Percentiles rank a stretch among this genome's conserved stretches.
These are phyloP conservation scores for Chlamydomonas sp. DNA, from an alignment of 139 green algal genomes.

Conservation along the genomic window DNA sequence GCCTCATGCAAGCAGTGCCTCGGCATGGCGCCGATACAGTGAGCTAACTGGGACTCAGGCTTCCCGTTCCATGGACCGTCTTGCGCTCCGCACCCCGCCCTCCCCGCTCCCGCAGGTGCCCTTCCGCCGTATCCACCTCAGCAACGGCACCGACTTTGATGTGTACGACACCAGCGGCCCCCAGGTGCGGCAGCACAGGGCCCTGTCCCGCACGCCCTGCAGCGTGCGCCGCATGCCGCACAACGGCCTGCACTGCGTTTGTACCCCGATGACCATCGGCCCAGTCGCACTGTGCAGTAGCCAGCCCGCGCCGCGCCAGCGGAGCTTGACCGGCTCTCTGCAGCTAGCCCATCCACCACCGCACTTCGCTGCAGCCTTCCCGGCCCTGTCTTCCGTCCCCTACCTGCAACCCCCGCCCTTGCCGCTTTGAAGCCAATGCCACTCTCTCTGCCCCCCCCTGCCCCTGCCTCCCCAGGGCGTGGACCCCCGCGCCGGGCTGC, in stretches of 20 bases:
- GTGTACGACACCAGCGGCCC: conserved; percentile 93
- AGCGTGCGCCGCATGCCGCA: too few species aligned
- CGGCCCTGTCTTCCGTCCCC: too few species aligned
- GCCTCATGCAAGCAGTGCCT: too few species aligned
- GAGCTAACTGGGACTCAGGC: too few species aligned
- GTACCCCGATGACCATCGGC: neutral
- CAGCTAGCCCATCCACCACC: too few species aligned
- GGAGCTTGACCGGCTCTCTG: too few species aligned
- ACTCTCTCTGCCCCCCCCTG: neutral
- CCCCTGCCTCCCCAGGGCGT: conserved; percentile 52
- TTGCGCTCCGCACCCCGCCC: neutral
- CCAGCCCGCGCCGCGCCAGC: too few species aligned
- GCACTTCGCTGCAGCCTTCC: too few species aligned
- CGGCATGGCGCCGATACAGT: too few species aligned
- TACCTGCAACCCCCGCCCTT: neutral
- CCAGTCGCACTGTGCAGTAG: too few species aligned
- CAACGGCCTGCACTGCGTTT: neutral
- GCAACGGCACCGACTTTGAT: conserved; percentile 84
- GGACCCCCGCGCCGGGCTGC: conserved; percentile 78
- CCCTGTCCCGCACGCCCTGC: too few species aligned
- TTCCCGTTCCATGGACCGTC: conserved; percentile 2
- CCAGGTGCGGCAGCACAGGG: conserved; percentile 58
- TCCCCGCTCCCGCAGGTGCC: conserved; percentile 71
- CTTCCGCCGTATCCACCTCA: conserved; percentile 86
- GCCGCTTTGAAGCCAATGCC: neutral